A percentile compares a stretch with the other conserved stretches of the same genome.
These are phyloP conservation scores for Cladosporium velox DNA, from an alignment of 2,329 filamentous ascomycete genomes.

Conservation along the genomic window DNA sequence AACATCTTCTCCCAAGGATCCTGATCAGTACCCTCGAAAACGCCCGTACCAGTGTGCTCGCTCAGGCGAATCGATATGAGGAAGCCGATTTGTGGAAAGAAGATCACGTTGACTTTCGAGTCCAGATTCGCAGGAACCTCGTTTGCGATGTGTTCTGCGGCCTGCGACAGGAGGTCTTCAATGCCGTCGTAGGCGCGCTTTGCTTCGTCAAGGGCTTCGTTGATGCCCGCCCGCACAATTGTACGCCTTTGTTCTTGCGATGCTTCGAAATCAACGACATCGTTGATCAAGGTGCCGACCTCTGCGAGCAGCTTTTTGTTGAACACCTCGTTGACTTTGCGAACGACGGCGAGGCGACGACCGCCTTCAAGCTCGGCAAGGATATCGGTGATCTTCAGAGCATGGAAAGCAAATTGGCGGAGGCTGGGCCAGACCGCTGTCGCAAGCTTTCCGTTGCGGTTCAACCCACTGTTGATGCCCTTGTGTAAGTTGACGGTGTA, in stretches of 20 bases:
- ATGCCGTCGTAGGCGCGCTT: constrained; percentile 79
- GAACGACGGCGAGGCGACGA: constrained; percentile 54
- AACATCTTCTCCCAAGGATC: constrained; percentile 80
- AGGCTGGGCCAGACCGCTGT: constrained; percentile 66
- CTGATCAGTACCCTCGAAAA: constrained; percentile 62
- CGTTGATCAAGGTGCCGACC: constrained; percentile 70
- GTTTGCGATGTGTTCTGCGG: constrained; percentile 64
- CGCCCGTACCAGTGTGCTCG: constrained; percentile 56
- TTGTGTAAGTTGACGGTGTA: constrained; percentile 72
- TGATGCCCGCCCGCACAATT: constrained; percentile 71
- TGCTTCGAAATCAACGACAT: constrained; percentile 76
- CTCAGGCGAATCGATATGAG: constrained; percentile 73
- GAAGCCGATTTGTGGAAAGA: constrained; percentile 90
- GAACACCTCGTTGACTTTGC: constrained; percentile 62
- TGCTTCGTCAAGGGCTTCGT: constrained; percentile 72
- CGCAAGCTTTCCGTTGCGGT: constrained; percentile 63
- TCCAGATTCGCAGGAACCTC: constrained; percentile 62
- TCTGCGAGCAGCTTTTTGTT: constrained; percentile 61
- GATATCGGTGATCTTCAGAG: constrained; percentile 68
- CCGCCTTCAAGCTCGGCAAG: constrained; percentile 60
- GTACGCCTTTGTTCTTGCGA: constrained; percentile 71
- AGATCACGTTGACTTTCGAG: constrained; percentile 71
- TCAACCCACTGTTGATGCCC: constrained; percentile 64
- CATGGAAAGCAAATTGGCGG: constrained; percentile 69
- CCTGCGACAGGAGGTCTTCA: constrained; percentile 68